Evolutionary conservation across 1,284 basidiomycete species (phyloP), one percentile per base, ranked within the genome.

Genomic region (Exobasidium rhododendri): DNA sequence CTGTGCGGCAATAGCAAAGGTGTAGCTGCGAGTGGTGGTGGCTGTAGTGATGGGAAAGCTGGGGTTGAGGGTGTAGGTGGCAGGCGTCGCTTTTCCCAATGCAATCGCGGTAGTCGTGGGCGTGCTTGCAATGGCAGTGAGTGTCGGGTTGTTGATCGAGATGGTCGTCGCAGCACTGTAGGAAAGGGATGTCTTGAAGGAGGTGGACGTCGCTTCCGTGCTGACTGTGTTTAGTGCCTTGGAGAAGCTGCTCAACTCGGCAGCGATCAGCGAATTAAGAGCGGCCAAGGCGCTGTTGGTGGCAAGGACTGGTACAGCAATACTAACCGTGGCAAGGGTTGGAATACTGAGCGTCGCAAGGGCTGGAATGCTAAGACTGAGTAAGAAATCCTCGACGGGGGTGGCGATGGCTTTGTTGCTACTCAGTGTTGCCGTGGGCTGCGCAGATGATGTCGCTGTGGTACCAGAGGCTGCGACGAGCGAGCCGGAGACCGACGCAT

Each of bases 1-100:
- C 1, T 65, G 61, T 24, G 69, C 61, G 11, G 71, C 65, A 29
- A 78, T 50, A 10, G 56, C 67, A 59, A 65, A 74, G 26, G 69
- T 65, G 51, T 63, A 78, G 26, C 56, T 47, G 10, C 77, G 70
- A 17, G 59, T 61, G 28, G 24, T 49, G 6, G 66, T 43, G 24
- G 35, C 5, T 17, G 53, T 45, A 26, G 32, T 59, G 24, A 64
- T 64, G 31, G 59, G 32, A 46, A 68, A 68, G 40, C 44, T 45
- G 1, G 65, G 58, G 11, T 44, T 45, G 26, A 68, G 54, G 24
- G 60, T 51, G 53, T 63, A 68, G 20, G 47, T 26, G 47, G 47
- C 29, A 31, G 47, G 10, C 20, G 47, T 26, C 7, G 47, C 47
- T 7, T 7, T 50, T 10, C 47, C 20, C 20, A 20, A 7, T 24